Conservation (phyloP, 495 filamentous ascomycete genomes). For the Penicillium alfredii region DNA sequence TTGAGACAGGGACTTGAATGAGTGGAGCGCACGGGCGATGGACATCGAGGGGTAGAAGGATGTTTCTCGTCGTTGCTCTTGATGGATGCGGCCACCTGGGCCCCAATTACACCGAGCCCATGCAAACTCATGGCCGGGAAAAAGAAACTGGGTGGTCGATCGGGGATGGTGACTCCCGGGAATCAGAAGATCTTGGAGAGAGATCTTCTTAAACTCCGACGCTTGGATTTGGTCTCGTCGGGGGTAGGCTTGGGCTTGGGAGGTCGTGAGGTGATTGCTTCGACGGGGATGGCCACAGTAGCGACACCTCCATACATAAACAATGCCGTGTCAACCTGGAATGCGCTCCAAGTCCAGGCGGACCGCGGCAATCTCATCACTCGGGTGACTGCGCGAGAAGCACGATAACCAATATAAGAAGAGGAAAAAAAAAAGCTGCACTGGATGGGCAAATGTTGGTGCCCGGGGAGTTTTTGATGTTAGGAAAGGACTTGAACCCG, state of each 20-base stretch:
- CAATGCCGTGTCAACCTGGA: conserved; percentile 24
- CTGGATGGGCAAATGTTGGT: neutral
- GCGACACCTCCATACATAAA: conserved; percentile 26
- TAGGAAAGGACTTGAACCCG: too few relatives aligned
- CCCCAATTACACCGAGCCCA: conserved; percentile 29
- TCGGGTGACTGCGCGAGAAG: neutral
- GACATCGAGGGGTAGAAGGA: conserved; percentile 8
- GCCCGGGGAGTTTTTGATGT: neutral
- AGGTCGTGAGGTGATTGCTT: conserved; percentile 12
- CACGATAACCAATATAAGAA: conserved; percentile 6
- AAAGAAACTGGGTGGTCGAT: neutral
- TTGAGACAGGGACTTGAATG: conserved; percentile 16
- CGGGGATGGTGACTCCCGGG: neutral
- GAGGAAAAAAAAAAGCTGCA: neutral
- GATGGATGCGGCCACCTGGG: conserved; percentile 25
- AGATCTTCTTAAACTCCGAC: conserved; percentile 9
- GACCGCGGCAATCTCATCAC: conserved; percentile 18
- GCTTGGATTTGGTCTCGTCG: conserved; percentile 6
- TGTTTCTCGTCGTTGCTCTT: conserved; percentile 22
- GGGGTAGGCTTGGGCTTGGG: conserved; percentile 3
- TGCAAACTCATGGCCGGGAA: conserved; percentile 21
- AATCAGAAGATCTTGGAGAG: conserved; percentile 12
- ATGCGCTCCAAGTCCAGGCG: conserved; percentile 21
- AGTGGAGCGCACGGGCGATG: conserved; percentile 11
- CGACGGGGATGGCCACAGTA: conserved; percentile 13